phyloP scores from a whole-genome alignment of 257 asterid genomes.

The Galeopsis tetrahit region DNA sequence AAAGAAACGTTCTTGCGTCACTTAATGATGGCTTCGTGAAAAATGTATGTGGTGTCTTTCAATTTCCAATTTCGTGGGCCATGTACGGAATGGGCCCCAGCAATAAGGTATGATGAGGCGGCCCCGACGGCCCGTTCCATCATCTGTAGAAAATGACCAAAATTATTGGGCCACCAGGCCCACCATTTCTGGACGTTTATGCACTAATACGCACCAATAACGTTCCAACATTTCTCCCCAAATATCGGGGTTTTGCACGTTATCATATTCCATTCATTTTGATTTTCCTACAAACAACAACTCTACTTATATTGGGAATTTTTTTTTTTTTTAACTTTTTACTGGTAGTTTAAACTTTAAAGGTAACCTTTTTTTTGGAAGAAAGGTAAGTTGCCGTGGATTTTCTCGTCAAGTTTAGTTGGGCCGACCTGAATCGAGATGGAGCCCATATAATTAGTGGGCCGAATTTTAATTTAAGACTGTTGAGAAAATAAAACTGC shows the following conservation, averaged over 20 bases:
- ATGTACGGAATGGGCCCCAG: slow-evolving; percentile 35
- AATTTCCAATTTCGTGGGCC: slow-evolving; percentile 22
- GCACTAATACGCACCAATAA: background rate
- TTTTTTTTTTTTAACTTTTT: too few species aligned
- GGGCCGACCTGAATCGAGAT: slow-evolving; percentile 22
- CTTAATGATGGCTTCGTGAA: slow-evolving; percentile 16
- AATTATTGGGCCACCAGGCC: slow-evolving; percentile 39
- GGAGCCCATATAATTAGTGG: slow-evolving; percentile 26
- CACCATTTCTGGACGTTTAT: slow-evolving; percentile 24
- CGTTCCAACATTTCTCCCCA: slow-evolving; percentile 20
- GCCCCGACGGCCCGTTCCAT: slow-evolving; percentile 25
- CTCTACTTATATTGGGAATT: too few species aligned
- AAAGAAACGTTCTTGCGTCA: background rate
- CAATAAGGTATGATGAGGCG: slow-evolving; percentile 26
- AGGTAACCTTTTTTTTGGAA: background rate
- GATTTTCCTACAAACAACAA: background rate
- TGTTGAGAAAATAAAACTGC: background rate
- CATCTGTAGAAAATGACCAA: slow-evolving; percentile 1
- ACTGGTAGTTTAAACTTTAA: background rate
- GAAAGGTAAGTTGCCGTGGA: background rate
- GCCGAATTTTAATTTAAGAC: slow-evolving; percentile 5
- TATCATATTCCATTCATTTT: background rate
- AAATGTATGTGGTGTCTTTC: background rate
- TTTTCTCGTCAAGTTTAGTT: background rate
- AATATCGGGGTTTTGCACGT: slow-evolving; percentile 32